These are phyloP conservation scores for Umbilicus rupestris DNA, from an alignment of 164 flowering plant genomes.

Conservation along the genomic window DNA sequence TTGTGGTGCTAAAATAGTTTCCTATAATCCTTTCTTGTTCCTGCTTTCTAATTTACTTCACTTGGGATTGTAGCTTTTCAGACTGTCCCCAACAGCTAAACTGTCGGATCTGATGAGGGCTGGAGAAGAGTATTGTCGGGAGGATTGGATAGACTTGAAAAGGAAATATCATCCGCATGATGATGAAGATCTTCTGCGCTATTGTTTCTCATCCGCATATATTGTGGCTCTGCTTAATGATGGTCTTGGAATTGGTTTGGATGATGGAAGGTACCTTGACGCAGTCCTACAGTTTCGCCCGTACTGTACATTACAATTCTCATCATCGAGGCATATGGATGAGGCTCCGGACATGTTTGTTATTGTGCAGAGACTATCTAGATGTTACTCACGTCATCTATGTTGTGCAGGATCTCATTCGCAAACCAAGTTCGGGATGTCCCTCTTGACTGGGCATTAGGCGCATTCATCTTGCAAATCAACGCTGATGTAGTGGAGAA, in stretches of 20 bases:
- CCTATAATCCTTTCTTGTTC: not conserved
- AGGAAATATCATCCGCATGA: slow-evolving; percentile 31
- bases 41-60: not conserved
- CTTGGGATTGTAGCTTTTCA: slow-evolving; percentile 54
- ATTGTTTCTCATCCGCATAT: slow-evolving; percentile 96
- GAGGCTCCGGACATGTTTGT: not conserved
- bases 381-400: not conserved
- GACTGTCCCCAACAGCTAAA: slow-evolving; percentile 38
- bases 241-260: slow-evolving; percentile 67
- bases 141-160: slow-evolving; percentile 61
- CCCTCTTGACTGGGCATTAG: slow-evolving; percentile 95
- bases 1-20: too few relatives aligned
- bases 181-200: slow-evolving; percentile 59
- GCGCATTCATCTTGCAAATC: slow-evolving; percentile 79
- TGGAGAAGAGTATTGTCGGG: slow-evolving; percentile 74
- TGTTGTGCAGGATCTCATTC: slow-evolving; percentile 46
- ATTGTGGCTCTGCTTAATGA: slow-evolving; percentile 87
- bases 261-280: slow-evolving; percentile 57
- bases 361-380: too few relatives aligned
- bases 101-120: slow-evolving; percentile 59
- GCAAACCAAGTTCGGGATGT: slow-evolving; percentile 59
- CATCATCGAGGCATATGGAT: not conserved
- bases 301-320: not conserved
- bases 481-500: slow-evolving; percentile 16
- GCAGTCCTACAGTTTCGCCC: not conserved